Base-by-base conservation (phyloP, 2,329 filamentous ascomycete species). In the Lasiodiplodia theobromae region DNA sequence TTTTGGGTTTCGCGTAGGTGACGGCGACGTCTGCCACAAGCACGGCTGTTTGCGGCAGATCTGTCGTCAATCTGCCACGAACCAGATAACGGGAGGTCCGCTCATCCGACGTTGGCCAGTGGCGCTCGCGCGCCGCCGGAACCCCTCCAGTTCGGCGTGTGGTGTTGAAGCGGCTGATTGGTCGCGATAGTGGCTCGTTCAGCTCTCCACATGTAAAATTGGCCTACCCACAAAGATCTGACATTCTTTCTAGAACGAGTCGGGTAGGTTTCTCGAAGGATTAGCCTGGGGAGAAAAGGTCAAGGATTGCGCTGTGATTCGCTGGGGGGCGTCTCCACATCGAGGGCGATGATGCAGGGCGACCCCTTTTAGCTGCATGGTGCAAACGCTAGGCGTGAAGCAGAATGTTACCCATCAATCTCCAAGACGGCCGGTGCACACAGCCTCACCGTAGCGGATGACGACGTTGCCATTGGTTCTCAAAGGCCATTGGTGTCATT, bases 291-390 rank as follows among this genome's bases (percentile, higher is more conserved):
- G 38, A 11, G 23, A 60, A 23, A 44, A n/a, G 54, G 18, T 38
- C 10, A 12, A 31, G 18, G 31, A 7, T 1, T 11, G 52, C 12
- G 16, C 16, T 34, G 16, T 56, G 52, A 56, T 56, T 56, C 25
- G 52, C 38, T 21, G 7, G 54, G 21, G n/a, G 0, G 10, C 2
- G 14, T 57, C 23, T 34, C 54, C 23, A 31, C 25, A 12, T 5
- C 6, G 16, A 31, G 12, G 25, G 31, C 14, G 28, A 56, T 57
- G 54, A 38, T 38, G 25, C 54, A 57, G 18, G 16, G 5, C 28
- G 38, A 31, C 60, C 60, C 60, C 60, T 64, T 64, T 64, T 25
- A 37, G 40, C 18, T 64, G 60, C 60, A 64, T 64, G 60, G 44
- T 11, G 44, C 44, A n/a, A 47, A 47, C 23, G 28, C 40, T 34